These are phyloP conservation scores for Chlorella ohadii DNA, from an alignment of 139 green algal genomes.

Conservation along the genomic window DNA sequence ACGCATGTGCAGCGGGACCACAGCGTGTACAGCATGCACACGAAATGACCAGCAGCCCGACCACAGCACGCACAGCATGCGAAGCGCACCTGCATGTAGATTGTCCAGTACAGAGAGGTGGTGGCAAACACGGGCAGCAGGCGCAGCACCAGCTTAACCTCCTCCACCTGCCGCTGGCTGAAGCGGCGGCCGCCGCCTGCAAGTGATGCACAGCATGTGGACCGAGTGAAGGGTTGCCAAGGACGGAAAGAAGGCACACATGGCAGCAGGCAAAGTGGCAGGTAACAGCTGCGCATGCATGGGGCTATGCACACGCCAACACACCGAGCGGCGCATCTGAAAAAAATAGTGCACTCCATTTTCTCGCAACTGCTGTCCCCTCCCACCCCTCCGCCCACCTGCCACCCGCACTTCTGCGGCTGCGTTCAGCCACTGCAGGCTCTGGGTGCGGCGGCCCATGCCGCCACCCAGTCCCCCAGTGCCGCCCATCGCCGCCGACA, in stretches of 20 bases:
- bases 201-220: not conserved
- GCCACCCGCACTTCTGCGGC: slow-evolving; percentile 39
- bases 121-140: slow-evolving; percentile 92
- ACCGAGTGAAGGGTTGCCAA: not conserved
- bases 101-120: slow-evolving; percentile 92
- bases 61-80: no score
- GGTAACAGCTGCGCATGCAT: no score
- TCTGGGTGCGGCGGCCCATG: slow-evolving; percentile 11
- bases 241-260: slow-evolving; percentile 54
- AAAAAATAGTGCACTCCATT: no score
- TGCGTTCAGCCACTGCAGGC: slow-evolving; percentile 44
- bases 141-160: slow-evolving; percentile 93
- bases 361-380: slow-evolving; percentile 62
- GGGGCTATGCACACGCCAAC: no score
- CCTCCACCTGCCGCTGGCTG: slow-evolving; percentile 78
- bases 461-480: not conserved
- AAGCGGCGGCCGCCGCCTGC: slow-evolving; percentile 44
- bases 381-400: slow-evolving; percentile 18
- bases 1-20: no score
- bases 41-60: no score
- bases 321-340: no score
- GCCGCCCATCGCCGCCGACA: no score
- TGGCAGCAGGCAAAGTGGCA: no score
- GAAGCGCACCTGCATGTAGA: slow-evolving; percentile 79
- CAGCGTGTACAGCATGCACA: no score